Evolutionary conservation across 805 yeast genomes (phyloP).

Genomic region (Yueomyces sp.): DNA sequence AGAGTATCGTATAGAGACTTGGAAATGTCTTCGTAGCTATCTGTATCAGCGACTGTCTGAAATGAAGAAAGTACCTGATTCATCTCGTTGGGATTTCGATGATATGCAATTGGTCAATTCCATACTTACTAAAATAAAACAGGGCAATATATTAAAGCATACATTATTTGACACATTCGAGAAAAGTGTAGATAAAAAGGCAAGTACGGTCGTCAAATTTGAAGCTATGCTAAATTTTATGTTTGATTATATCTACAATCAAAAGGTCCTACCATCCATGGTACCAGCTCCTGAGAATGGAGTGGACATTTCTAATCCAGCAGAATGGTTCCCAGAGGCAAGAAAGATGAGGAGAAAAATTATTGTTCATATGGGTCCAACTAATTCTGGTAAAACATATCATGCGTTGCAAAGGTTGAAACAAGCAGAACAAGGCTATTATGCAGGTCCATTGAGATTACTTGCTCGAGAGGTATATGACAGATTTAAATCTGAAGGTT

Average conservation of each 20-base stretch:
- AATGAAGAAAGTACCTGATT: not conserved
- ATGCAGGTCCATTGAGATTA: conserved; percentile 87
- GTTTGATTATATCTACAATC: conserved; percentile 11
- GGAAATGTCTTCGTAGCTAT: conserved; percentile 9
- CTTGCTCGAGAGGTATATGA: conserved; percentile 88
- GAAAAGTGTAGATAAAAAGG: too few species aligned
- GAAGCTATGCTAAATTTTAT: conserved; percentile 7
- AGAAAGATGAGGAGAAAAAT: conserved; percentile 65
- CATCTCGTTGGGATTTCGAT: too few species aligned
- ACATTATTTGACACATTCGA: too few species aligned
- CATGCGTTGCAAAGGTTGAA: conserved; percentile 61
- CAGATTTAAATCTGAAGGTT: conserved; percentile 50
- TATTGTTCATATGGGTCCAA: conserved; percentile 94
- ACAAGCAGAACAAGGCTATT: conserved; percentile 60
- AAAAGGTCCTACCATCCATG: conserved; percentile 14
- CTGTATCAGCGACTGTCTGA: conserved; percentile 5
- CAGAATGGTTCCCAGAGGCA: conserved; percentile 77
- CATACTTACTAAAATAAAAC: too few species aligned
- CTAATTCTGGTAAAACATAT: conserved; percentile 91
- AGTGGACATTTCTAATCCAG: conserved; percentile 43
- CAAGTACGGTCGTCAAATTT: conserved; percentile 3
- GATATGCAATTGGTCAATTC: too few species aligned
- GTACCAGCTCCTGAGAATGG: conserved; percentile 9
- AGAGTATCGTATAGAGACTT: conserved; percentile 3
- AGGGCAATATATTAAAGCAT: too few species aligned